phyloP scores from a whole-genome alignment of 306 rosid species.

The Luffa acutangula region DNA sequence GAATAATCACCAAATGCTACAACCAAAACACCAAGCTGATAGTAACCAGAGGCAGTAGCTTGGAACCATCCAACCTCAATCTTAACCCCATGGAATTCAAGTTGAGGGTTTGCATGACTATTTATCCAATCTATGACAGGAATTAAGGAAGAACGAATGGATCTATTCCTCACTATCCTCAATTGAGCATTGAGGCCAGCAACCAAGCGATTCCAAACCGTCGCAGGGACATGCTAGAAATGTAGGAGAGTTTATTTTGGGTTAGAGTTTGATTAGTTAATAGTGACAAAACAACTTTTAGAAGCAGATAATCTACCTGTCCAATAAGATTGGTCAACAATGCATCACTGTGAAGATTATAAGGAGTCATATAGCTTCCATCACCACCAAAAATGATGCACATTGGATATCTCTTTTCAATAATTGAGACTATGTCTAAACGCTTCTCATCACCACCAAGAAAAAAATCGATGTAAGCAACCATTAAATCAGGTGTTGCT shows the following conservation, averaged over 20 bases:
- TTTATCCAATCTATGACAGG: conserved; percentile 78
- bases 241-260: conserved; percentile 3
- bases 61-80: conserved; percentile 98
- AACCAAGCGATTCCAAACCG: conserved; percentile 94
- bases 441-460: conserved; percentile 99
- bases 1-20: conserved; percentile 66
- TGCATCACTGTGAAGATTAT: conserved; percentile 80
- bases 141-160: conserved; percentile 63
- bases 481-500: conserved; percentile 89
- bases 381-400: conserved; percentile 95
- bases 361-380: conserved; percentile 95
- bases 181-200: conserved; percentile 94
- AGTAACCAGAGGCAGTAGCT: conserved; percentile 98
- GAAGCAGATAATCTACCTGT: conserved; percentile 50
- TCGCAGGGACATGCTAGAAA: conserved; percentile 87
- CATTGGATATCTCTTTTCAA: conserved; percentile 94
- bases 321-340: conserved; percentile 88
- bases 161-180: conserved; percentile 79
- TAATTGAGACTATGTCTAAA: conserved; percentile 79
- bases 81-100: conserved; percentile 88
- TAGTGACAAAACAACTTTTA: conserved; percentile 5
- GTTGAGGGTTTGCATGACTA: conserved; percentile 93
- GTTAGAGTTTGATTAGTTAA: conserved; percentile 14
- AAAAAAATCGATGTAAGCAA: conserved; percentile 89
- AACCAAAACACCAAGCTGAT: conserved; percentile 90